phyloP scores from a whole-genome alignment of 139 green algal genomes.

The Bryopsis sp. region DNA sequence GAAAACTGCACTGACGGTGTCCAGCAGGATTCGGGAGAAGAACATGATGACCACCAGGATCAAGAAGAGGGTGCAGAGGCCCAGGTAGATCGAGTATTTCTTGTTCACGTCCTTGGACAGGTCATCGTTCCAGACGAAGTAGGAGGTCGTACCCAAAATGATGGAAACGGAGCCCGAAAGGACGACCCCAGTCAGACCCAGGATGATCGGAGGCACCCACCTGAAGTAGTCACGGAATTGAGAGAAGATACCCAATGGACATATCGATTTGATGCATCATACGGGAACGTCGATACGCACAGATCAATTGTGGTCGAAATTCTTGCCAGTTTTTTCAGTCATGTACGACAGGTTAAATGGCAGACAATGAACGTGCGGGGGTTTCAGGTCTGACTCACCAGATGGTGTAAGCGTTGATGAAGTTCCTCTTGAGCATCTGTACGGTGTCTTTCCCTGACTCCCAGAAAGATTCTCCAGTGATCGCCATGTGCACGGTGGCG shows the following conservation, averaged over 20 bases:
- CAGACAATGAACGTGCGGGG: no score
- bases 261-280: no score
- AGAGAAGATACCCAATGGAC: neutral
- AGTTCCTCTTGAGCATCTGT: slow-evolving; percentile 10
- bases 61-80: slow-evolving; percentile 5
- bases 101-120: neutral
- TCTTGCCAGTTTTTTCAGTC: neutral
- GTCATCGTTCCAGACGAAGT: slow-evolving; percentile 5
- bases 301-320: no score
- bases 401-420: slow-evolving; percentile 16
- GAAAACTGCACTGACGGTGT: slow-evolving; percentile 12
- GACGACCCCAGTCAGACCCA: neutral
- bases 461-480: slow-evolving; percentile 19
- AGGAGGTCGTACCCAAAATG: neutral
- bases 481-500: slow-evolving; percentile 17
- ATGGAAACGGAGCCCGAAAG: neutral
- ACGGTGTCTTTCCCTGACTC: neutral
- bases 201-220: slow-evolving; percentile 15
- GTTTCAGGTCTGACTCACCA: slow-evolving; percentile 15
- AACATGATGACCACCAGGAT: slow-evolving; percentile 12
- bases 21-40: slow-evolving; percentile 9
- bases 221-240: slow-evolving; percentile 5
- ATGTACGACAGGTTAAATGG: slow-evolving; percentile 4
- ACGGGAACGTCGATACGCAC: no score
- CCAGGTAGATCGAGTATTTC: neutral